Conservation (phyloP, 441 rosid genomes). For the Omphalea diandra region DNA sequence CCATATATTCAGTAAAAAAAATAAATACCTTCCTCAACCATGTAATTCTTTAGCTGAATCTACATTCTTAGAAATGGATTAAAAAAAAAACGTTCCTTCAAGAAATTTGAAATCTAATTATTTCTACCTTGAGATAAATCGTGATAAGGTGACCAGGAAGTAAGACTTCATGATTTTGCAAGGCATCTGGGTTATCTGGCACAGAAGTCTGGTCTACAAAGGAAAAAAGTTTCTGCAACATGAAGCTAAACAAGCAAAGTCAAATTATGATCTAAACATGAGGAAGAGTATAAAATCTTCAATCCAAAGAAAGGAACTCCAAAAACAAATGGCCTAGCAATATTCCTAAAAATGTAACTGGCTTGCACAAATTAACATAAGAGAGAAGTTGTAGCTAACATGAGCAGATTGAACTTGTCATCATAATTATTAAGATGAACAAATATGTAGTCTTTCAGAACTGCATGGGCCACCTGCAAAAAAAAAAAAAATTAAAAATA, state of each 20-base stretch:
- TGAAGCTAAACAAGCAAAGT: slow-evolving; percentile 57
- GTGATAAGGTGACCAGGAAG: slow-evolving; percentile 95
- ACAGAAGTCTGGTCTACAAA: slow-evolving; percentile 89
- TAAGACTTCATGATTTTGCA: slow-evolving; percentile 96
- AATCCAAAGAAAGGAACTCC: slow-evolving; percentile 14
- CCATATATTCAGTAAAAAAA: background rate
- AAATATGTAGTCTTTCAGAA: slow-evolving; percentile 66
- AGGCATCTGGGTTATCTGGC: slow-evolving; percentile 82
- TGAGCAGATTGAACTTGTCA: slow-evolving; percentile 93
- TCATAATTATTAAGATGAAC: slow-evolving; percentile 79
- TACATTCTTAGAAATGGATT: background rate
- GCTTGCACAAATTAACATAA: background rate
- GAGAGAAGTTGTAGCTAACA: slow-evolving; percentile 47
- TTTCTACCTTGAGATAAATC: slow-evolving; percentile 79
- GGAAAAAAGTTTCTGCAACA: slow-evolving; percentile 96
- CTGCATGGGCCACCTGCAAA: slow-evolving; percentile 74
- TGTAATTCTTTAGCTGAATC: background rate
- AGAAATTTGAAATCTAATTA: slow-evolving; percentile 10
- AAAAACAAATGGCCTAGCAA: slow-evolving; percentile 7
- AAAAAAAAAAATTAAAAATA: slow-evolving; percentile 5
- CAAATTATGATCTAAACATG: slow-evolving; percentile 13
- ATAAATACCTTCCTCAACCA: background rate
- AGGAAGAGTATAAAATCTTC: slow-evolving; percentile 1
- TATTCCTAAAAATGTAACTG: slow-evolving; percentile 11
- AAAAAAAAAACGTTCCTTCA: slow-evolving; percentile 7